Percentiles rank a stretch among this genome's conserved stretches.
Evolutionary conservation across 257 asterid genomes (phyloP).

Genomic region (Solanum sparsipilum): DNA sequence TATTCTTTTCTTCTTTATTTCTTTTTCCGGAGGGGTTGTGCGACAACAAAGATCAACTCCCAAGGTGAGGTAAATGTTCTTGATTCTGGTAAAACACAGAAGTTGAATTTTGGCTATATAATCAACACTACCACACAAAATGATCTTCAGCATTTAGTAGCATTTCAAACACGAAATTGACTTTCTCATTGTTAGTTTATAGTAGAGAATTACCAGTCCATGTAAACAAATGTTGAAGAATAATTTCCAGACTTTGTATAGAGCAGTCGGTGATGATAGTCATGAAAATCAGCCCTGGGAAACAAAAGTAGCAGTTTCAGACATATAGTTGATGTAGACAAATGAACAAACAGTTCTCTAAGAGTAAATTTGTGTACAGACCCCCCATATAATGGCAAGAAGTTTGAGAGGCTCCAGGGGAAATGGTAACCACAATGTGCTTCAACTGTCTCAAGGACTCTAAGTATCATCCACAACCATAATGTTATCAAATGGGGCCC

Average conservation of each 20-base stretch:
- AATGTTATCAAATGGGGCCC: constrained; percentile 93
- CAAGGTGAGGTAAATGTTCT: background rate
- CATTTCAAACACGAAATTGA: background rate
- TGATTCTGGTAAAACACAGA: background rate
- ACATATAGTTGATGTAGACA: background rate
- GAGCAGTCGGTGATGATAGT: constrained; percentile 93
- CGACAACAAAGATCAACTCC: background rate
- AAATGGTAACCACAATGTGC: constrained; percentile 98
- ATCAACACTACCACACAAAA: background rate
- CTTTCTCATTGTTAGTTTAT: background rate
- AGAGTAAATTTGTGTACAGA: constrained; percentile 17
- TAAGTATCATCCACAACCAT: constrained; percentile 95
- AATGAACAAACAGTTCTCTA: background rate
- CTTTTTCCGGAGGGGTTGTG: background rate
- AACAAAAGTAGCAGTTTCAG: constrained; percentile 15
- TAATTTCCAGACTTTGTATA: constrained; percentile 96
- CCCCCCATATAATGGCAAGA: constrained; percentile 98
- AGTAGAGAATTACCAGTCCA: constrained; percentile 72
- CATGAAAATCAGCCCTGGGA: constrained; percentile 94
- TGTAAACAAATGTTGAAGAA: constrained; percentile 90
- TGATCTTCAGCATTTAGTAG: background rate
- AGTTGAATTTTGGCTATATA: background rate
- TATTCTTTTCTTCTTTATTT: background rate
- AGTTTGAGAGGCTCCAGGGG: constrained; percentile 92
- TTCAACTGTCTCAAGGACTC: constrained; percentile 97